Base-by-base conservation (phyloP, 1,284 basidiomycete genomes). In the Ceratorhiza oryzae-sativae region DNA sequence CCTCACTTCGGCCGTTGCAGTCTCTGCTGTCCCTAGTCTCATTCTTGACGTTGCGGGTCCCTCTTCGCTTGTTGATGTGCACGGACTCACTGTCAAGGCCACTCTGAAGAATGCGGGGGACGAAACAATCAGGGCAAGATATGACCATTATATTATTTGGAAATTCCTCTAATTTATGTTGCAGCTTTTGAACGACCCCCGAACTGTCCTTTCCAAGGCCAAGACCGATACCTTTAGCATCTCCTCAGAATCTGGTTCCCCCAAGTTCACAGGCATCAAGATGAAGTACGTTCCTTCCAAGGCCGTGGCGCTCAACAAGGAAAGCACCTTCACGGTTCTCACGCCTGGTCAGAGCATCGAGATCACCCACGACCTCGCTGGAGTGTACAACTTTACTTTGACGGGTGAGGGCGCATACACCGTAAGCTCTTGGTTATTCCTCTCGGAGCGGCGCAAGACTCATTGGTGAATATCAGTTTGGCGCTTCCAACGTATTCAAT, bases 211-310 rank as follows among this genome's bases (percentile, higher is more conserved):
- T 41, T 80, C 80, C 67, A 79, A 78, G 56, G 73, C 83, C 62
- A 81, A 82, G 49, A 81, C 84, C 32, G 75, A 85, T 73, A 81
- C 82, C 51, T 86, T 85, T 77, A 61, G 65, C 71, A 83, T 86
- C 77, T 39, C 39, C 36, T 68, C 65, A 23, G 65, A 36, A 10
- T 56, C 65, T 15, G 65, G 65, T 15, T 32, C 51, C 13, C 65
- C 65, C 36, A 46, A 20, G 10, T 68, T 68, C 25, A 68, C 65
- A 20, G 65, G 65, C 0, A 55, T 68, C 53, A 42, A 46, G 42
- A 41, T 27, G 51, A 68, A 68, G 53, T 68, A 68, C 39, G 65
- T 58, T 36, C 65, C 65, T 9, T 56, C 65, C 27, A 56, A 56
- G 51, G 53, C 39, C 2, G 65, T 53, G 1, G 53, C 65, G 9